Base-by-base conservation (phyloP, 352 stramenopile species). In the Phytophthora multivora region DNA sequence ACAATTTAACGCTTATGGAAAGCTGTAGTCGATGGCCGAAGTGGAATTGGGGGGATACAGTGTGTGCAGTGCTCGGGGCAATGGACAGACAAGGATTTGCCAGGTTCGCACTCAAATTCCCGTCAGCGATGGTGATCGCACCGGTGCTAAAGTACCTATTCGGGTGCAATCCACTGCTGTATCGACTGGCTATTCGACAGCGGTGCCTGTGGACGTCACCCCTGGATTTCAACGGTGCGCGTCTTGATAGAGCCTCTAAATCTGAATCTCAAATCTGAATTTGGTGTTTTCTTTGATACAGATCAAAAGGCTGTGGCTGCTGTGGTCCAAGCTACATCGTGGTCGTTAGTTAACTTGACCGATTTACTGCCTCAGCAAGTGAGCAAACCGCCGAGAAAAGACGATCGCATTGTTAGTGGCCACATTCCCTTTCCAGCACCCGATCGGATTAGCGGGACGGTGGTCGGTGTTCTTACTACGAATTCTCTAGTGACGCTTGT, bases 91-190 rank as follows among this genome's bases (percentile, higher is more conserved):
- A 81, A 48, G 73, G 73, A 1, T 74, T 76, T 49, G 50, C n/a
- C 15, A 73, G 69, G 48, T 69, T 81, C 35, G 54, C 35, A 5
- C 23, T 81, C 7, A 71, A 76, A 23, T 69, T 81, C 21, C 73
- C 73, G 25, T 71, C 59, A 9, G 58, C 67, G 2, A 26, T 75
- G 41, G 59, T 81, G 25, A 43, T 75, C 13, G 51, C 71, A 1
- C 73, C 73, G n/a, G 39, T 81, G 6, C 47, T 81, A 16, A 81
- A 81, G 50, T 78, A 78, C 61, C 54, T 81, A 25, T 67, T 81
- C 26, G 69, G 67, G 12, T 72, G 62, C 41, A 81, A 81, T 49
- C 73, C 73, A 28, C 35, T 81, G 12, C 51, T 81, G n/a, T 73
- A 77, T 64, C 59, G 63, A 31, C 51, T 81, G 26, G 42, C 55